Base-by-base conservation (phyloP, 2,329 filamentous ascomycete species). In the Colletotrichum sp. region DNA sequence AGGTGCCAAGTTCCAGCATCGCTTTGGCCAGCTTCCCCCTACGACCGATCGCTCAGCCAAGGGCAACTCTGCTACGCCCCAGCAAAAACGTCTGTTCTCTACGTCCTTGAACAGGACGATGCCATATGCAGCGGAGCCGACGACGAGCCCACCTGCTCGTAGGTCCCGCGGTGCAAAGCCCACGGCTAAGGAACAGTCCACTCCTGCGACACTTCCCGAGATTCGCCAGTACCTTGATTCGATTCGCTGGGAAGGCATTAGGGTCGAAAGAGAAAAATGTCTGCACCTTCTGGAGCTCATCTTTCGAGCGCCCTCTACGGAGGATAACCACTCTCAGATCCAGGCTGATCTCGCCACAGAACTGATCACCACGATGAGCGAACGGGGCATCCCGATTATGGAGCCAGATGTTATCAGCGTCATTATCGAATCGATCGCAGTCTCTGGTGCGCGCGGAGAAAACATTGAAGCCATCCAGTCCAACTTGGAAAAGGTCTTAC, bases 321-420 rank as follows among this genome's bases (percentile, higher is more conserved):
- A 74, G 9, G 78, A 80, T 25, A 78, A 80, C 6, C 77, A 79
- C 4, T 79, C 81, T 7, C 73, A 77, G 5, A 74, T 82, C 22
- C 84, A 86, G 55, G 80, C 87, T 1, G 78, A 81, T 25, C 79
- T 89, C 6, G 84, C 87, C 4, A 83, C 88, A 60, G 80, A 86
- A 36, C 79, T 91, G 15, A 80, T 90, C 9, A 80, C 84, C 16
- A 86, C 86, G 7, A 85, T 89, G 67, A 83, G 87, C 60, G 86
- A 88, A 77, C 86, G 88, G 10, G 86, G 87, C 22, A 80, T 89
- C 71, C 76, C 81, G 4, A 80, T 89, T 25, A 79, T 88, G 70
- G 82, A 84, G 32, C 82, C 87, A 71, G 86, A 89, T 30, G 81
- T 93, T 68, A 85, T 93, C 65, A 84, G 88, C 15, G 80, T 85